A percentile compares a stretch with the other conserved stretches of the same genome.
Conservation (phyloP, 2,329 filamentous ascomycete genomes). For the Aspergillus pseudoglaucus region DNA sequence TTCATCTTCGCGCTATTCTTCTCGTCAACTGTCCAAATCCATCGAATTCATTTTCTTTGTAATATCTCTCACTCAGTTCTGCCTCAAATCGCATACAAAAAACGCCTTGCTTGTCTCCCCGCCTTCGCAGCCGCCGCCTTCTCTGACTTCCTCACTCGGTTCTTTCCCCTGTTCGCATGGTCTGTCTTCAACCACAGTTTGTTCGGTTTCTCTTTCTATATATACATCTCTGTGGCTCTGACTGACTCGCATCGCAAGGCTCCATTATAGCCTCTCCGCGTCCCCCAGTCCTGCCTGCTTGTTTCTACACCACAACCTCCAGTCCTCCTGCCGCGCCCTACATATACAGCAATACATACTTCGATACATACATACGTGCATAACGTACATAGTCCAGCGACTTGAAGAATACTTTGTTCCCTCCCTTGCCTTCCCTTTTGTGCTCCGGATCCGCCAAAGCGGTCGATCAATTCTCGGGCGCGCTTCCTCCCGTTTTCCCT, state of each 20-base stretch:
- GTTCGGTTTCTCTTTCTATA: not conserved
- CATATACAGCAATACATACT: too few species aligned
- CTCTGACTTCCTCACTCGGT: constrained; percentile 1
- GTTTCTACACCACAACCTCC: not conserved
- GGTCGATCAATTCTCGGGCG: not conserved
- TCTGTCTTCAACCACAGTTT: constrained; percentile 4
- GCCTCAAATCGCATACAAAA: not conserved
- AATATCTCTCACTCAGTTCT: not conserved
- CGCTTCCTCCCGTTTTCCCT: constrained; percentile 4
- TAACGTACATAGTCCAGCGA: too few species aligned
- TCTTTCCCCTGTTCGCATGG: not conserved
- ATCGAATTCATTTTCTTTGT: not conserved
- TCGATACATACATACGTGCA: too few species aligned
- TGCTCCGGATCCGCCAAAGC: constrained; percentile 13
- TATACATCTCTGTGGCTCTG: not conserved
- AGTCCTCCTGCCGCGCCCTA: too few species aligned
- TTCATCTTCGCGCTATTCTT: constrained; percentile 1
- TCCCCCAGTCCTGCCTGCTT: too few species aligned
- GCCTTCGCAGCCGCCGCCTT: constrained; percentile 11
- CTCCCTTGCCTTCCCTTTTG: constrained; percentile 13
- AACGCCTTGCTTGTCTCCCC: constrained; percentile 1
- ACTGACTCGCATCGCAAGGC: too few species aligned
- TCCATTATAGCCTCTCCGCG: too few species aligned
- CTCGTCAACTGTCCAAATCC: not conserved
- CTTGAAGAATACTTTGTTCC: not conserved